Conservation (phyloP, 306 rosid genomes). For the Hylodesmum podocarpum region DNA sequence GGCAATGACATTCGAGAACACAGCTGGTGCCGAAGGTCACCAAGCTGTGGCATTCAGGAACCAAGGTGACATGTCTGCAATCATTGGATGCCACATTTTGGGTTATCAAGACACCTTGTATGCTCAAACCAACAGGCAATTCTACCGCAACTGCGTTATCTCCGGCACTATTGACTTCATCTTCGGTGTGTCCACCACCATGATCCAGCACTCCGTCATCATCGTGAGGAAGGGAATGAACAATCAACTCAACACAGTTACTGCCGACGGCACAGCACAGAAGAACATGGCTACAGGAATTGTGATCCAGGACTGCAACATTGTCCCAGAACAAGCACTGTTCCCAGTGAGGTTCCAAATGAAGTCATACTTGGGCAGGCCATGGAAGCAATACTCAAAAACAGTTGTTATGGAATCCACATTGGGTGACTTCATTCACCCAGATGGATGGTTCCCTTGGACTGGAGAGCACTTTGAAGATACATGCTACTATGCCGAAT, state of each 20-base stretch:
- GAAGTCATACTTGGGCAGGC: conserved; percentile 57
- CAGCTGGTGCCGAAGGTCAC: conserved; percentile 61
- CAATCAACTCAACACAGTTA: conserved; percentile 48
- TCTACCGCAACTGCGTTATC: conserved; percentile 67
- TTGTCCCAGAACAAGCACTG: conserved; percentile 47
- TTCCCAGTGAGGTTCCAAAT: conserved; percentile 33
- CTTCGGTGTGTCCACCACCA: conserved; percentile 44
- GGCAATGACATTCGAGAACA: conserved; percentile 63
- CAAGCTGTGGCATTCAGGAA: conserved; percentile 74
- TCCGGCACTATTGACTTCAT: conserved; percentile 76
- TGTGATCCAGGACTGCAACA: conserved; percentile 61
- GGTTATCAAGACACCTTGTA: conserved; percentile 73
- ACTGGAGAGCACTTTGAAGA: background rate
- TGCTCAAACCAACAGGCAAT: conserved; percentile 56
- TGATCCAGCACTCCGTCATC: conserved; percentile 62
- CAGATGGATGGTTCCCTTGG: conserved; percentile 55
- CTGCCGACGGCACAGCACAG: conserved; percentile 46
- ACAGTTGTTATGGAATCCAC: conserved; percentile 58
- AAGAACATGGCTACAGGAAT: conserved; percentile 27
- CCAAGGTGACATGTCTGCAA: conserved; percentile 47
- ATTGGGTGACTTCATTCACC: conserved; percentile 48
- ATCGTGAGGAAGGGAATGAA: conserved; percentile 45
- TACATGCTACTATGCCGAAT: conserved; percentile 52
- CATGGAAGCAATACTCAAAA: conserved; percentile 58
- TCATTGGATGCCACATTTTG: conserved; percentile 48